Evolutionary conservation across 495 filamentous ascomycete genomes (phyloP).

Genomic region (Echria macrotheca): DNA sequence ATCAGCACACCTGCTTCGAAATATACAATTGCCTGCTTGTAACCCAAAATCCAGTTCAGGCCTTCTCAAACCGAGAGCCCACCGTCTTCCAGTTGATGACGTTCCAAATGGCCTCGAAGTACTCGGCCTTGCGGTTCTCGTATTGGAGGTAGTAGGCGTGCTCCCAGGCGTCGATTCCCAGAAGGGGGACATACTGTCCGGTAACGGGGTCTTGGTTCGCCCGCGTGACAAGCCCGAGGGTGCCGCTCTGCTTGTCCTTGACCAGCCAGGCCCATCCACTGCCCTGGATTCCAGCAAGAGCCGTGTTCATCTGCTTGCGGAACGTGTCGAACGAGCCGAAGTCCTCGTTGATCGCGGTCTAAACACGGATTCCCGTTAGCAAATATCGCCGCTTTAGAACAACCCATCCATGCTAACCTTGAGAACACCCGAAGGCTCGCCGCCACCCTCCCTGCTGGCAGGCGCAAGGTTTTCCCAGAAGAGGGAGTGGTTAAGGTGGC

Average conservation of each 20-base stretch:
- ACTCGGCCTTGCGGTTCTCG: constrained; percentile 97
- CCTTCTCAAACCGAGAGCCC: constrained; percentile 67
- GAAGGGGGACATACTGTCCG: constrained; percentile 66
- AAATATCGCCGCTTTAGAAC: too few relatives aligned
- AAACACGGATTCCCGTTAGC: neutral
- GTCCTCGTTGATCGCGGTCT: constrained; percentile 66
- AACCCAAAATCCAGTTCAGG: constrained; percentile 15
- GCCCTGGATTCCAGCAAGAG: constrained; percentile 85
- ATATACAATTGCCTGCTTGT: too few relatives aligned
- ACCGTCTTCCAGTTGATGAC: constrained; percentile 94
- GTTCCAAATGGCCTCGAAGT: constrained; percentile 95
- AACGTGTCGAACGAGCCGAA: constrained; percentile 73
- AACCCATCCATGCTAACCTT: constrained; percentile 29
- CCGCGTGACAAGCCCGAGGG: constrained; percentile 68
- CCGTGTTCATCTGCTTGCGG: constrained; percentile 78
- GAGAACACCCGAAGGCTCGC: constrained; percentile 57
- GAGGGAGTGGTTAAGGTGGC: constrained; percentile 88
- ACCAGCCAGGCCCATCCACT: constrained; percentile 96
- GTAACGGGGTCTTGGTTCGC: constrained; percentile 84
- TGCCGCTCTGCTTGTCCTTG: constrained; percentile 79
- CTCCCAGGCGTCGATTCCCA: constrained; percentile 92
- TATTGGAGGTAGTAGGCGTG: constrained; percentile 73
- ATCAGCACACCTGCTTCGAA: too few relatives aligned
- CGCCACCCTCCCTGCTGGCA: constrained; percentile 61
- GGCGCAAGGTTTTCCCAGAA: constrained; percentile 99